A percentile compares a stretch with the other conserved stretches of the same genome.
Conservation (phyloP, 352 stramenopile genomes). For the Aphanomyces stellatus region DNA sequence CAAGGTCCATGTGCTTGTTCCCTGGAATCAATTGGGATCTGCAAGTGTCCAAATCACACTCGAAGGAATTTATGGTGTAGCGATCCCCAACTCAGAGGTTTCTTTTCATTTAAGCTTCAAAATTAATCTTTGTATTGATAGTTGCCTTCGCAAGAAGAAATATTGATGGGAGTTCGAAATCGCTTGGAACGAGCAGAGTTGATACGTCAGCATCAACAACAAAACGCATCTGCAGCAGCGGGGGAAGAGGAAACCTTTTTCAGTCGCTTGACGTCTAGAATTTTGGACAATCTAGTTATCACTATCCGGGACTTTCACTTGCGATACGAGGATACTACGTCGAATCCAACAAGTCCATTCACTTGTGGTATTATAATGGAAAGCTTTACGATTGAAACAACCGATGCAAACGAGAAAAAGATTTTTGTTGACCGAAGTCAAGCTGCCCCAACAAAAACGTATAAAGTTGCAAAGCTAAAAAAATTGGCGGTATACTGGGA, state of each 20-base stretch:
- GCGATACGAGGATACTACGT: slow-evolving; percentile 62
- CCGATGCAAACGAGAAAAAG: slow-evolving; percentile 49
- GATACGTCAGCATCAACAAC: slow-evolving; percentile 53
- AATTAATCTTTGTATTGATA: slow-evolving; percentile 4
- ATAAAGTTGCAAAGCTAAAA: slow-evolving; percentile 51
- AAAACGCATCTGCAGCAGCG: slow-evolving; percentile 23
- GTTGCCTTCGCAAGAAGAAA: slow-evolving; percentile 38
- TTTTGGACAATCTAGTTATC: slow-evolving; percentile 67
- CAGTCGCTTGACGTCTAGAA: slow-evolving; percentile 58
- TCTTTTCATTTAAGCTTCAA: neutral
- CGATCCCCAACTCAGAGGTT: slow-evolving; percentile 45
- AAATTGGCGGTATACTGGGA: slow-evolving; percentile 63
- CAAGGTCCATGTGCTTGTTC: slow-evolving; percentile 67
- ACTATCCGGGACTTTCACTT: slow-evolving; percentile 64
- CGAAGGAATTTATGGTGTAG: slow-evolving; percentile 60
- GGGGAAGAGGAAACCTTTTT: slow-evolving; percentile 73
- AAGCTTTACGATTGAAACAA: slow-evolving; percentile 61
- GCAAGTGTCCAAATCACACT: slow-evolving; percentile 67
- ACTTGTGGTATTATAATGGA: slow-evolving; percentile 62
- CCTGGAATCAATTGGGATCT: slow-evolving; percentile 77
- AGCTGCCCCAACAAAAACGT: slow-evolving; percentile 29
- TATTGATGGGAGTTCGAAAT: slow-evolving; percentile 47
- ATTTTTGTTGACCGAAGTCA: slow-evolving; percentile 50
- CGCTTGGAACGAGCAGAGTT: slow-evolving; percentile 60
- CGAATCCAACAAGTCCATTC: slow-evolving; percentile 53